A percentile compares a stretch with the other conserved stretches of the same genome.
These are phyloP conservation scores for Verticillium nubilum DNA, from an alignment of 2,329 filamentous ascomycete genomes.

Conservation along the genomic window DNA sequence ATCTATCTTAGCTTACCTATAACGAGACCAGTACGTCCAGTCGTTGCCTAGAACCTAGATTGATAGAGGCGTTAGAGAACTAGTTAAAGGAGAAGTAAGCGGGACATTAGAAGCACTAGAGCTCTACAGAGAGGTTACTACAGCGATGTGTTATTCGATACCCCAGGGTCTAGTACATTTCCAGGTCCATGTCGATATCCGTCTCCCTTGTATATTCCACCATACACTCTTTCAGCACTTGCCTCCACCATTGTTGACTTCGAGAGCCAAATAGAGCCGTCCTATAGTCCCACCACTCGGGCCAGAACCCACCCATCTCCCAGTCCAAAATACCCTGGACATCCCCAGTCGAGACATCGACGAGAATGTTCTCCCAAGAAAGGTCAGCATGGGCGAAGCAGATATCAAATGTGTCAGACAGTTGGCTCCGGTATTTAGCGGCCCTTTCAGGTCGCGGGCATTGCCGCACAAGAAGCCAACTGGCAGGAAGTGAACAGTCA, in stretches of 20 bases:
- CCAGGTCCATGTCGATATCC: conserved; percentile 11
- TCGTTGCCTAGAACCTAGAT: no score
- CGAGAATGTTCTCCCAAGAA: conserved; percentile 3
- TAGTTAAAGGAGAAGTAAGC: no score
- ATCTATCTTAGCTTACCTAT: no score
- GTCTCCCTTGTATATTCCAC: conserved; percentile 7
- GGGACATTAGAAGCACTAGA: no score
- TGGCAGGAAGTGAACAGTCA: no score
- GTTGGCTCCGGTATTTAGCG: conserved; percentile 6
- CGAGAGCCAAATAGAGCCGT: conserved; percentile 13
- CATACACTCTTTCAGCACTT: conserved; percentile 8
- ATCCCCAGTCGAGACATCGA: not conserved
- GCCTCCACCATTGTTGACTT: conserved; percentile 10
- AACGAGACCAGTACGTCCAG: no score
- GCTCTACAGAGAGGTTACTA: no score
- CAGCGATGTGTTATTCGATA: no score
- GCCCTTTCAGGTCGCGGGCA: conserved; percentile 10
- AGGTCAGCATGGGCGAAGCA: conserved; percentile 2
- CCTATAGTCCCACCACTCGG: conserved; percentile 16
- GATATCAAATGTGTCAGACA: conserved; percentile 2
- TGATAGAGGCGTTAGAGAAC: no score
- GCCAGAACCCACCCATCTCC: conserved; percentile 16
- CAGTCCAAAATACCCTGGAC: conserved; percentile 3
- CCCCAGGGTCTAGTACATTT: conserved; percentile 5
- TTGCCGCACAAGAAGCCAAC: no score